Percentiles rank a stretch among this genome's conserved stretches.
Evolutionary conservation across 352 stramenopile genomes (phyloP).

Genomic region (Thraustochytrium sp.): DNA sequence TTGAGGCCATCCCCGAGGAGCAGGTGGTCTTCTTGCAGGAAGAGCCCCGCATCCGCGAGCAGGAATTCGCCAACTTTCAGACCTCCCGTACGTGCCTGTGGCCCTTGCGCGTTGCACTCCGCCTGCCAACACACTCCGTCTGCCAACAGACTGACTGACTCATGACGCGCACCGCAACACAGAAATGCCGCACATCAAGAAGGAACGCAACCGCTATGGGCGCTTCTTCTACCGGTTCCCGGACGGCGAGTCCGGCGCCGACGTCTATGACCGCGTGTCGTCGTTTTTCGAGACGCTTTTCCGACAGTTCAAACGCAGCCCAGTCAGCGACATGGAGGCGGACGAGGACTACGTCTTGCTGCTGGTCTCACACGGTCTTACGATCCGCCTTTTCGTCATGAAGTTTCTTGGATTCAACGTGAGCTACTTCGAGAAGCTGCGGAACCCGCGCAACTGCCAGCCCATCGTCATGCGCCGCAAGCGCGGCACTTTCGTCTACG

Average conservation of each 20-base stretch:
- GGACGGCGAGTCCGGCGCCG: slow-evolving; percentile 71
- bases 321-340: slow-evolving; percentile 16
- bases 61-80: slow-evolving; percentile 83
- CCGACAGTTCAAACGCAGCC: slow-evolving; percentile 69
- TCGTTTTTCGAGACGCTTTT: slow-evolving; percentile 77
- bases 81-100: not conserved
- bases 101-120: no score
- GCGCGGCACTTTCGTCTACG: not conserved
- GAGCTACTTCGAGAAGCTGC: slow-evolving; percentile 66
- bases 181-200: slow-evolving; percentile 40
- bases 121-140: no score
- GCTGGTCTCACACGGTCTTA: slow-evolving; percentile 72
- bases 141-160: no score
- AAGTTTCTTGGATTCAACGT: slow-evolving; percentile 79
- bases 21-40: slow-evolving; percentile 65
- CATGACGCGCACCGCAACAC: not conserved
- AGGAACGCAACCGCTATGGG: slow-evolving; percentile 57
- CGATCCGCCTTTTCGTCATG: slow-evolving; percentile 76
- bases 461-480: slow-evolving; percentile 40
- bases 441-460: slow-evolving; percentile 40
- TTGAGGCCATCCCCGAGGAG: slow-evolving; percentile 49
- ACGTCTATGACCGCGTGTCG: slow-evolving; percentile 77
- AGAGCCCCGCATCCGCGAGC: slow-evolving; percentile 74
- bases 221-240: slow-evolving; percentile 80
- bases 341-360: slow-evolving; percentile 67